Evolutionary conservation across 805 yeast species (phyloP), one percentile per base, ranked within the genome.

Genomic region (Yarrowia deformans): DNA sequence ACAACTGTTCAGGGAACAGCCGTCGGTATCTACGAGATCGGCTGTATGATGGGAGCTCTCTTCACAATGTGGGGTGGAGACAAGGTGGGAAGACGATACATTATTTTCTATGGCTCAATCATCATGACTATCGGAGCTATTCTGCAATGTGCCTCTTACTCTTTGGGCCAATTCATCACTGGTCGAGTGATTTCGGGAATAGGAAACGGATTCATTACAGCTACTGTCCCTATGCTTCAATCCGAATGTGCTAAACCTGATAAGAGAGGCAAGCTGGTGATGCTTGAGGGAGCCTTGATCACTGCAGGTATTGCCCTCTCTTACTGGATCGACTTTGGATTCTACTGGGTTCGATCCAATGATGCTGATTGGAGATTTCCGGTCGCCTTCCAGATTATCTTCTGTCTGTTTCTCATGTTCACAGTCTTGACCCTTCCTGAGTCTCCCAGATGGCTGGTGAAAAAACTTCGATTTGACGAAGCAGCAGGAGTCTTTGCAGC

Each of bases 191-290:
- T 52, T 34, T 34, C 58, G 7, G 58, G 58, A 1, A 19, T 52
- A 18, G 56, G 56, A 2, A 50, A 32, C 10, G 56, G 56, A 0
- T 50, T 50, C 29, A 50, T 50, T 49, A 88, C 93, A 23, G 88
- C 93, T 23, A 88, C 93, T 45, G 88, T 89, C 71, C 96, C 96
- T 14, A 89, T 89, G 70, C 90, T 91, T 87, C 93, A 89, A 76
- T 84, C 94, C 0, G 97, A 90, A 78, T 84, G 88, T 79, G 84
- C 92, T 54, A 85, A 84, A 69, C 84, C 91, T 8, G 86, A 84
- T 72, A 83, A 82, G 72, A 85, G 94, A 81, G 94, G 94, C 73
- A 80, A 84, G 70, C 79, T 89, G 72, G 91, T 89, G 68, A 84
- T 85, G 73, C 79, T 89, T 74, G 90, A 89, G 78, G 93, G 93